Conservation (phyloP, 2,329 filamentous ascomycete genomes). For the Trichoderma simmonsii region DNA sequence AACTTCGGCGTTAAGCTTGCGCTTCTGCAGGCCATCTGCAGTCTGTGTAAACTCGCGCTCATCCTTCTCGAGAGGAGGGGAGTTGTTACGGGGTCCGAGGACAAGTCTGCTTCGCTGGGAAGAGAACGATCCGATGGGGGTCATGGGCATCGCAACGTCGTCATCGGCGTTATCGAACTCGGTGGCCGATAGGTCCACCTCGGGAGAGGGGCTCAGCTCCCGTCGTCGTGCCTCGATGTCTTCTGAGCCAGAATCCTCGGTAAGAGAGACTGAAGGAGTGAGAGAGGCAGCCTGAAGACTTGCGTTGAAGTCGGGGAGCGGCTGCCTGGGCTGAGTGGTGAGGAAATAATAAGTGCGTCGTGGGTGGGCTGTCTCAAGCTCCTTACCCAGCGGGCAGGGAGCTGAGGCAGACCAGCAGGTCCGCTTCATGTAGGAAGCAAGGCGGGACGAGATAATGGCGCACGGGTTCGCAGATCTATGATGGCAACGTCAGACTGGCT, state of each 20-base stretch:
- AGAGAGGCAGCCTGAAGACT: constrained; percentile 53
- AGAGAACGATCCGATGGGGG: constrained; percentile 63
- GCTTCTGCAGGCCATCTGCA: constrained; percentile 74
- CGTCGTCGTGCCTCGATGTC: constrained; percentile 67
- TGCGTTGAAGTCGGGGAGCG: constrained; percentile 58
- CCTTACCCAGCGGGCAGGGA: constrained; percentile 87
- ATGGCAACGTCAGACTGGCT: constrained; percentile 29
- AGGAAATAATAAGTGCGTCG: constrained; percentile 96
- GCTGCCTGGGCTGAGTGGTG: constrained; percentile 79
- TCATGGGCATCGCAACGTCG: constrained; percentile 55
- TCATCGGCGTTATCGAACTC: constrained; percentile 76
- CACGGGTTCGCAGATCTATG: constrained; percentile 89
- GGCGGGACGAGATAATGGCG: constrained; percentile 89
- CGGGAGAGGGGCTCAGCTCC: constrained; percentile 84
- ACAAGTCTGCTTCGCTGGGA: constrained; percentile 40
- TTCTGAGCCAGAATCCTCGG: constrained; percentile 56
- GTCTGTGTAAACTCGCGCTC: constrained; percentile 97
- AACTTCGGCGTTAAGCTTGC: constrained; percentile 51
- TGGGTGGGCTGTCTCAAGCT: constrained; percentile 87
- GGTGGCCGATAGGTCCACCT: constrained; percentile 84
- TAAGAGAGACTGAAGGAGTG: constrained; percentile 74
- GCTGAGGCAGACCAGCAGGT: constrained; percentile 72
- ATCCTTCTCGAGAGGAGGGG: constrained; percentile 86
- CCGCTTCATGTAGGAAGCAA: constrained; percentile 87
- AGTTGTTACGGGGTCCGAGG: constrained; percentile 61